These are phyloP conservation scores for Pythium dissimile DNA, from an alignment of 352 stramenopile species.

Conservation along the genomic window DNA sequence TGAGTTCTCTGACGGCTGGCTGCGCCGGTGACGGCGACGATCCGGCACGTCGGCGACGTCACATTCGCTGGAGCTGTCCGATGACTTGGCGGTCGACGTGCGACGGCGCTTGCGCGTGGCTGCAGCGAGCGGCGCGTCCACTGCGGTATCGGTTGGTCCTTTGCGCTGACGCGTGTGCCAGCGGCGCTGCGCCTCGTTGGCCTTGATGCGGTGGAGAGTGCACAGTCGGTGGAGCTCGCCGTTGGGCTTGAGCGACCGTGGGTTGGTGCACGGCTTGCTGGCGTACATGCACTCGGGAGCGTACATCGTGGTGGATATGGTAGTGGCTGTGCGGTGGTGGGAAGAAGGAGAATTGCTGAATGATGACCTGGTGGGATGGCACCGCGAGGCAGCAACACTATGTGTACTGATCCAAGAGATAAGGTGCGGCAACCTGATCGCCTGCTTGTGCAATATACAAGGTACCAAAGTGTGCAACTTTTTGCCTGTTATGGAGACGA, in stretches of 20 bases:
- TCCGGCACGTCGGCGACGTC: background rate
- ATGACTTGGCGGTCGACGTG: background rate
- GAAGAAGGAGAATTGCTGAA: background rate
- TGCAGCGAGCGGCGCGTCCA: background rate
- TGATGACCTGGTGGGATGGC: too few species aligned
- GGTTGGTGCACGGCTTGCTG: background rate
- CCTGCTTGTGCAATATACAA: background rate
- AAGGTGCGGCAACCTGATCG: background rate
- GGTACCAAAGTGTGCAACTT: background rate
- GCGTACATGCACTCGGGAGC: background rate
- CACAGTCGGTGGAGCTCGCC: background rate
- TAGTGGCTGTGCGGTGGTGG: background rate
- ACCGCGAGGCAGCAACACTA: too few species aligned
- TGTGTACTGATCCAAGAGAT: background rate
- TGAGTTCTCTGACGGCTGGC: background rate
- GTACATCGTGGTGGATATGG: background rate
- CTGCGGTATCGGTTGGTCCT: too few species aligned
- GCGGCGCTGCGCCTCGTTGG: background rate
- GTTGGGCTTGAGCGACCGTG: background rate
- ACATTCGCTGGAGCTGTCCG: background rate
- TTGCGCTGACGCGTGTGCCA: background rate
- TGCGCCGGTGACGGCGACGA: background rate
- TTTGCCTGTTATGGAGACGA: background rate
- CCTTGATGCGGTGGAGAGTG: background rate
- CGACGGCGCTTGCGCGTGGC: background rate